Conservation (phyloP, 352 stramenopile genomes). For the Phytophthora colocasiae region DNA sequence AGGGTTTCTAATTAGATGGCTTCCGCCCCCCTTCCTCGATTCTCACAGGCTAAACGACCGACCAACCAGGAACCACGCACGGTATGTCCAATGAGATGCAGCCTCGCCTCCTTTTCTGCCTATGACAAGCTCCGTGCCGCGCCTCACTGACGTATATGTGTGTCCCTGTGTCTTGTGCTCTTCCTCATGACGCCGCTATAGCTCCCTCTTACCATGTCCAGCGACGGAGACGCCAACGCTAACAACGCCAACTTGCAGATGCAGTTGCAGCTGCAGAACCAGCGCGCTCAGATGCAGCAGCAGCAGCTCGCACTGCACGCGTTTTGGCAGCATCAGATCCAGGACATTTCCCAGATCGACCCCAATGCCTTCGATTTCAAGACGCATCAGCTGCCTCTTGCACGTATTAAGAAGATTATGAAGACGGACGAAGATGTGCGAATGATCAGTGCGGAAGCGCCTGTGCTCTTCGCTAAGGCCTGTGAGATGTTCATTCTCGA, state of each 20-base stretch:
- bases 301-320: slow-evolving; percentile 85
- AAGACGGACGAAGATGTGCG: slow-evolving; percentile 95
- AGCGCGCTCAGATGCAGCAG: slow-evolving; percentile 90
- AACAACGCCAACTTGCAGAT: slow-evolving; percentile 80
- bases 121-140: slow-evolving; percentile 53
- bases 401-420: slow-evolving; percentile 97
- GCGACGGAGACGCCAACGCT: slow-evolving; percentile 42
- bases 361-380: slow-evolving; percentile 88
- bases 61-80: slow-evolving; percentile 25
- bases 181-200: not conserved
- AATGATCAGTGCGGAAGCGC: slow-evolving; percentile 94
- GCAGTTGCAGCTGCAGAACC: slow-evolving; percentile 88
- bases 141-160: slow-evolving; percentile 21
- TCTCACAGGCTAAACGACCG: slow-evolving; percentile 23
- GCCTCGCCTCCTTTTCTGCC: slow-evolving; percentile 72
- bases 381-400: slow-evolving; percentile 91
- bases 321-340: slow-evolving; percentile 91
- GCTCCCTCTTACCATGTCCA: slow-evolving; percentile 50
- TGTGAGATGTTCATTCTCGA: slow-evolving; percentile 96
- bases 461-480: slow-evolving; percentile 94
- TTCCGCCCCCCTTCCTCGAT: slow-evolving; percentile 19
- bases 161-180: slow-evolving; percentile 11
- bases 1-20: not conserved
- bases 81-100: slow-evolving; percentile 68
- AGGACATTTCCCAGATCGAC: slow-evolving; percentile 91